Evolutionary conservation across 2,329 filamentous ascomycete genomes (phyloP), one percentile per base, ranked within the genome.

Genomic region (Thielaviopsis ethacetica): DNA sequence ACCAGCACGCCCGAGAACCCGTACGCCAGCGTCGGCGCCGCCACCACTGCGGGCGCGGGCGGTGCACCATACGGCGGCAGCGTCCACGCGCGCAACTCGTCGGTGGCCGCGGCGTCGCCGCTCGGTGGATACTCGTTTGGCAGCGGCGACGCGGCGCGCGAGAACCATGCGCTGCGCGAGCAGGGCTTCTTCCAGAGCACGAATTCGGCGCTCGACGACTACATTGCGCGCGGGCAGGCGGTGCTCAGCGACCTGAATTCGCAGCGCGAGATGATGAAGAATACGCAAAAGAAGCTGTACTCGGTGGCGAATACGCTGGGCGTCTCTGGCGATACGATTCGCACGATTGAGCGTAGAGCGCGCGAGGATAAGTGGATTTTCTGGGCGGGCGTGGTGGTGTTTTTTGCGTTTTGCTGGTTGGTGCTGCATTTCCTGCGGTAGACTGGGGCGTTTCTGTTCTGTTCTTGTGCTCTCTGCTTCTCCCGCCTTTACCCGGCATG

Each of bases 311-410:
- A 95, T 68, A 97, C 93, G 22, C 73, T 98, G 54, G 93, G 93
- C 0, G 81, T 98, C 61, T 94, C 87, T 67, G 91, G 91, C 21
- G 91, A 97, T 69, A 98, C 93, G 1, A 98, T 98, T 64, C 83
- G 93, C 53, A 97, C 93, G 89, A 86, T 98, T 50, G 91, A 97
- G 73, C 75, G 93, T 65, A 78, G 93, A 63, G 90, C 93, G 56
- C 86, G 83, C 70, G 87, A 97, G 75, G 93, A 98, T 70, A 97
- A 96, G 73, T 97, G 91, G 90, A 95, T 98, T 41, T 98, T 98
- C 70, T 87, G 86, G 78, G 86, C 76, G 0, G 90, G 93, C 0
- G 89, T 91, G 2, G 71, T 94, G 5, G 71, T 93, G 41, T 98
- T 98, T 71, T 87, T 97, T 66, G 68, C 80, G 44, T 98, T 98